Base-by-base conservation (phyloP, 495 filamentous ascomycete genomes). In the Astrocystis sublimbata region DNA sequence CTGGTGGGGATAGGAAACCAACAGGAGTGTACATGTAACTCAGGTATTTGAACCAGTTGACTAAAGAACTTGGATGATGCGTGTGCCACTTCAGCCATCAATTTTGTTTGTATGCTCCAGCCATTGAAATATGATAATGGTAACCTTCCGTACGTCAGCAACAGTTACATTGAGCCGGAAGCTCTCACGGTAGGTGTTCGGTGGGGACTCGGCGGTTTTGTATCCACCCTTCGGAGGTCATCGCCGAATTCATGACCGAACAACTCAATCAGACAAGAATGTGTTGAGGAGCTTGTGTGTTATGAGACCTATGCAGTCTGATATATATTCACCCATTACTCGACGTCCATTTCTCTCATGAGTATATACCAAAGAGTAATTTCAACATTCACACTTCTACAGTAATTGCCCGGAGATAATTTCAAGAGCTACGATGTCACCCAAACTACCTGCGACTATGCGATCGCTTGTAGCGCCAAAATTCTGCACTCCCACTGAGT, bases 381-480 rank as follows among this genome's bases (percentile, higher is more conserved):
- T n/a, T 17, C n/a, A 33, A 23, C 4, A 3, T 47, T 28, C 45
- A 21, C 15, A 30, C 45, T 12, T 28, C 38, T 24, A 55, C 52
- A 47, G 24, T n/a, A 28, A 30, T 49, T 15, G 5, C 24, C 12
- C 45, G 3, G 1, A 26, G 10, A 17, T 30, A 17, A 24, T 9
- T 17, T n/a, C 21, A 36, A 17, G 3, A 19, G 10, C 17, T 7
- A 47, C 21, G 23, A 64, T 64, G 66, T 8, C n/a, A n/a, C n/a
- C 64, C 10, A 5, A 46, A 1, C 2, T 71, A 64, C 69, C 69
- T 54, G 40, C n/a, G 33, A 75, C 71, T 21, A 86, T 86, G 83
- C 76, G 76, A 30, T 76, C 80, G 4, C 70, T 85, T 43, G 76
- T 71, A 6, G 72, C 77, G 35, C 67, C 70, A 0, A 72, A 74